Evolutionary conservation across 768 basidiomycete species (phyloP), one percentile per base, ranked within the genome.

Genomic region (Trametes punicea): DNA sequence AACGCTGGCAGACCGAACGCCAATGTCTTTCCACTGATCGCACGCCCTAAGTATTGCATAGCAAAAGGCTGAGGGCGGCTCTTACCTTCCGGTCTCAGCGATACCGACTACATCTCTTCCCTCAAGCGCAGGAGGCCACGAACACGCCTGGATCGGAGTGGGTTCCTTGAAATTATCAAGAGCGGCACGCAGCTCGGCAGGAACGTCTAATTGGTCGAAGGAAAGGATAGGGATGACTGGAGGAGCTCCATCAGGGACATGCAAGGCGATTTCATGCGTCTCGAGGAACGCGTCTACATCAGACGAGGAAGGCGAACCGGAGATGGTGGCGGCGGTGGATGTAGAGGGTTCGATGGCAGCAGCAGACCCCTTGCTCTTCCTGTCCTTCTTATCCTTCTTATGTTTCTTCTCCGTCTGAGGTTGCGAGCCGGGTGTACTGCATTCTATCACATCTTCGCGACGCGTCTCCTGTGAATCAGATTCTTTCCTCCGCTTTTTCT

Each of bases 1-100:
- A 96, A 77, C 2, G 92, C 94, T 10, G 97, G 97, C 38, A 98
- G 83, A 36, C 93, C 95, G 67, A 99, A 99, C 1, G 93, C 91
- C 15, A 98, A 80, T 0, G 97, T 99, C 75, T 99, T 99, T 13
- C 97, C 97, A 66, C 91, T 92, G 44, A 31, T 20, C 59, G 63
- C 6, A 40, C 8, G 13, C 41, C 15, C 25, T n/a, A 7, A 18
- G 25, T 7, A 9, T 6, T n/a, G 10, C 9, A 20, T 31, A 2
- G 23, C 18, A 48, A n/a, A 25, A 27, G 30, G 16, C 18, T 10
- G 8, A 26, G 20, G 0, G 25, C 16, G 0, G 25, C 16, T 45
- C 74, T 31, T 59, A 83, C 87, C 85, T 90, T 64, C 96, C 96
- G 2, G 96, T 98, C 76, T 98, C 95, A 6, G 96, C 95, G 57